Conservation (phyloP, 139 green algal genomes). For the Microglena sp. region DNA sequence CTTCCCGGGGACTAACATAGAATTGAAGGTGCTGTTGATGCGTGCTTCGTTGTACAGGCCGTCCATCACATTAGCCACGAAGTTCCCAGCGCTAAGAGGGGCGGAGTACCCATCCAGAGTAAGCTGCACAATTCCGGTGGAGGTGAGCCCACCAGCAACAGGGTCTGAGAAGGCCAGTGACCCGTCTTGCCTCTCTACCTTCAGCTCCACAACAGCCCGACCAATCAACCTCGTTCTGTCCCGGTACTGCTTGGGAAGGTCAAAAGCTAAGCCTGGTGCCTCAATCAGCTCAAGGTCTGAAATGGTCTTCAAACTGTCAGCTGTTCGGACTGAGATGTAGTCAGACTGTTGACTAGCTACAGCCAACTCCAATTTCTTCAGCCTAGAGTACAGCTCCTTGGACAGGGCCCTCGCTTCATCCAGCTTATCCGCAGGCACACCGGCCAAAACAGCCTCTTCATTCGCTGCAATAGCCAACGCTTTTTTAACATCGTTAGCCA, state of each 20-base stretch:
- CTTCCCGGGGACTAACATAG: slow-evolving; percentile 15
- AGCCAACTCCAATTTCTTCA: slow-evolving; percentile 30
- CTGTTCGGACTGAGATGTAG: slow-evolving; percentile 14
- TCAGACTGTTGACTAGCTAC: slow-evolving; percentile 36
- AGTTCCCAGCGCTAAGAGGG: slow-evolving; percentile 68
- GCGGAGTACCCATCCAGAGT: slow-evolving; percentile 75
- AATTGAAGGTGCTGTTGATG: slow-evolving; percentile 21
- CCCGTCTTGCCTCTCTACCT: slow-evolving; percentile 37
- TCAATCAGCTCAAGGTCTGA: slow-evolving; percentile 70
- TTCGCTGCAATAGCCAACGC: slow-evolving; percentile 13
- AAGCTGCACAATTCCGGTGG: slow-evolving; percentile 24
- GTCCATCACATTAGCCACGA: slow-evolving; percentile 60
- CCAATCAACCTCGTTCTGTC: slow-evolving; percentile 29
- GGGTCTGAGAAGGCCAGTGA: slow-evolving; percentile 32
- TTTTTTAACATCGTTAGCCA: slow-evolving; percentile 39
- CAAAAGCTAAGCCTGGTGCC: slow-evolving; percentile 54
- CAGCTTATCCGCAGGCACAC: slow-evolving; percentile 1
- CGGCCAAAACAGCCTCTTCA: slow-evolving; percentile 15
- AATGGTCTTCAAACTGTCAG: slow-evolving; percentile 44
- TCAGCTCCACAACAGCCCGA: slow-evolving; percentile 37
- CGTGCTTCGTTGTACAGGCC: slow-evolving; percentile 49
- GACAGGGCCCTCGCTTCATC: slow-evolving; percentile 37
- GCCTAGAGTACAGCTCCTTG: background rate
- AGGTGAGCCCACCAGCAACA: slow-evolving; percentile 22
- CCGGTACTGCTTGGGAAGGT: slow-evolving; percentile 32